Conservation (phyloP, 805 yeast genomes). For the Candida quercuum region DNA sequence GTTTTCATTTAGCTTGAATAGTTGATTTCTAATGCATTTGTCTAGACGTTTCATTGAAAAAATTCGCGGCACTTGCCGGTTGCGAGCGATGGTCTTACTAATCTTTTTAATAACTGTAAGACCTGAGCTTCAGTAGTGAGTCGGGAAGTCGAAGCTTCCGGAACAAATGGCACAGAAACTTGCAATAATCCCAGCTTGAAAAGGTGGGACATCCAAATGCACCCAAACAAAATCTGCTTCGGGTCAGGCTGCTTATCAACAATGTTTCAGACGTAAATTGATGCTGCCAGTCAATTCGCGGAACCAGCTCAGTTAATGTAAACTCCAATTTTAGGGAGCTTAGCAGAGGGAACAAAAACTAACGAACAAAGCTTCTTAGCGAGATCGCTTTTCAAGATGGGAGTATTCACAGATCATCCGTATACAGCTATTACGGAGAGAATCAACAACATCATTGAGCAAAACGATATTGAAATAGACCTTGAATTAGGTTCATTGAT, state of each 20-base stretch:
- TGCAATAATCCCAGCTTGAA: too few relatives aligned
- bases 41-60: background rate
- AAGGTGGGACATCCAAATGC: background rate
- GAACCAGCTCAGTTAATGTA: too few relatives aligned
- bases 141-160: too few relatives aligned
- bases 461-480: slow-evolving; percentile 26
- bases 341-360: background rate
- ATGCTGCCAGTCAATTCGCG: too few relatives aligned
- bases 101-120: too few relatives aligned
- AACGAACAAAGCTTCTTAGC: background rate
- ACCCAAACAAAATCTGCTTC: too few relatives aligned
- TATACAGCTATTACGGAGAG: slow-evolving; percentile 66
- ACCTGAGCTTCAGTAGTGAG: too few relatives aligned
- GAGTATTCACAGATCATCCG: slow-evolving; percentile 53
- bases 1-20: background rate
- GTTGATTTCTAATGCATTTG: too few relatives aligned
- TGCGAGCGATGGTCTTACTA: slow-evolving; percentile 1
- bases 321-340: background rate
- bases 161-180: too few relatives aligned
- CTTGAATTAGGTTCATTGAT: slow-evolving; percentile 30
- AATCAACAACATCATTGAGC: slow-evolving; percentile 43
- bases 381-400: slow-evolving; percentile 40
- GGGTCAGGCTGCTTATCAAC: too few relatives aligned
- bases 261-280: too few relatives aligned
- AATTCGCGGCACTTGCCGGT: too few relatives aligned